Evolutionary conservation across 1,284 basidiomycete genomes (phyloP), one percentile per base, ranked within the genome.

Genomic region (Anthracocystis setariae): DNA sequence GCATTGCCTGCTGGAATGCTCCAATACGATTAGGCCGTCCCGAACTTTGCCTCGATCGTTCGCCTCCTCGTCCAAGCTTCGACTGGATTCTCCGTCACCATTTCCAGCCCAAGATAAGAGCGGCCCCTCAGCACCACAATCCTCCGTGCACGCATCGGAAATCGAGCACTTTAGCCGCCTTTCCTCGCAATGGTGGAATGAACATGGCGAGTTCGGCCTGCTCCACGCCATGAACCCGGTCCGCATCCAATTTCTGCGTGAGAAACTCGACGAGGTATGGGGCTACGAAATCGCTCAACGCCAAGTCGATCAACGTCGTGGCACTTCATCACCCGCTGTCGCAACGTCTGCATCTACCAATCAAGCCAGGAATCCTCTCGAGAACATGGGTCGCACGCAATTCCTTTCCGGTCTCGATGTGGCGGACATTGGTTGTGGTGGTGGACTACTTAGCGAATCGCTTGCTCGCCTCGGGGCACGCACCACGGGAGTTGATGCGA

Each of bases 191-290:
- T 99, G 96, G 96, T 99, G 96, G 96, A 90, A 97, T 83, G 92
- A 96, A 80, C 87, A 87, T 27, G 94, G 95, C 74, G 94, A 98
- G 83, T 96, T 97, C 79, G 88, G 86, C 2, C 86, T 95, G 37
- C 85, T 99, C 32, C 96, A 98, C 83, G 89, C 89, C 77, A 98
- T 99, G 95, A 99, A 99, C 84, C 93, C 93, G 0, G 87, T 90
- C 12, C 87, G 96, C 33, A 88, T 94, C 75, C 88, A 89, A 57
- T 98, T 94, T 82, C 87, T 98, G 20, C 87, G 90, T 24, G 88
- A 93, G 68, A 95, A 95, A 83, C 81, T 82, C n/a, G 54, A 75
- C 15, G 81, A 82, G 46, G 74, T 79, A 10, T 67, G 64, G 53
- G 74, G 65, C 10, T 82, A 77, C 72, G 79, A 82, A 27, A 55